These are phyloP conservation scores for Yamadazyma paraphyllophila DNA, from an alignment of 805 yeast species.

Conservation along the genomic window DNA sequence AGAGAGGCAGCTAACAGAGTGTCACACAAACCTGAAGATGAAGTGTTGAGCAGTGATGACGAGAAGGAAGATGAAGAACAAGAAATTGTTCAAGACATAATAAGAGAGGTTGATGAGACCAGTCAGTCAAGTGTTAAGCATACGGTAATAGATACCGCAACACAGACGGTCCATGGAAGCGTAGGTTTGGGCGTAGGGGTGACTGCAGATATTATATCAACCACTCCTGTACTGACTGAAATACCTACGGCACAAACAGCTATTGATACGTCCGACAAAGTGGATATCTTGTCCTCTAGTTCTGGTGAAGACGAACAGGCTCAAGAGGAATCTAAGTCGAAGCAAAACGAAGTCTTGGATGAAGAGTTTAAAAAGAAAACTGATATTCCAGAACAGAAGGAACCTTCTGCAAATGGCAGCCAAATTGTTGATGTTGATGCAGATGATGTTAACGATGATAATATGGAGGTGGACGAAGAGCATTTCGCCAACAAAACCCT, in stretches of 20 bases:
- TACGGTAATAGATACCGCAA: not conserved
- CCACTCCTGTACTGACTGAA: too few species aligned
- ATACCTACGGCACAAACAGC: too few species aligned
- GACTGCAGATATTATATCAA: too few species aligned
- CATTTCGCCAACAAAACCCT: conserved; percentile 8
- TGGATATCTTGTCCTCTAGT: not conserved
- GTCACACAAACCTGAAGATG: not conserved
- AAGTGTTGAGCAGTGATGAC: too few species aligned
- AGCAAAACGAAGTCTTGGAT: not conserved
- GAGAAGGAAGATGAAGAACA: conserved; percentile 5
- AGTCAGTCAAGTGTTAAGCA: not conserved
- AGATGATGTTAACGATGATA: too few species aligned
- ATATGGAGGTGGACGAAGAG: conserved; percentile 1
- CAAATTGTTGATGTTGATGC: not conserved
- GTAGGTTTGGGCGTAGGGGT: too few species aligned
- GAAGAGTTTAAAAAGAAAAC: not conserved
- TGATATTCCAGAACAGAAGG: not conserved
- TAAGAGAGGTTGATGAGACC: not conserved
- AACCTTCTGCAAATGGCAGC: not conserved
- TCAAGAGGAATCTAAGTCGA: not conserved
- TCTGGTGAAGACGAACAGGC: not conserved
- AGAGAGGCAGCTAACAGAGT: conserved; percentile 15
- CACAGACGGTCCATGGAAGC: too few species aligned
- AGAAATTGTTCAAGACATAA: not conserved
- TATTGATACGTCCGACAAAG: too few species aligned